These are phyloP conservation scores for Populus euphratica DNA, from an alignment of 345 rosid genomes.

Conservation along the genomic window DNA sequence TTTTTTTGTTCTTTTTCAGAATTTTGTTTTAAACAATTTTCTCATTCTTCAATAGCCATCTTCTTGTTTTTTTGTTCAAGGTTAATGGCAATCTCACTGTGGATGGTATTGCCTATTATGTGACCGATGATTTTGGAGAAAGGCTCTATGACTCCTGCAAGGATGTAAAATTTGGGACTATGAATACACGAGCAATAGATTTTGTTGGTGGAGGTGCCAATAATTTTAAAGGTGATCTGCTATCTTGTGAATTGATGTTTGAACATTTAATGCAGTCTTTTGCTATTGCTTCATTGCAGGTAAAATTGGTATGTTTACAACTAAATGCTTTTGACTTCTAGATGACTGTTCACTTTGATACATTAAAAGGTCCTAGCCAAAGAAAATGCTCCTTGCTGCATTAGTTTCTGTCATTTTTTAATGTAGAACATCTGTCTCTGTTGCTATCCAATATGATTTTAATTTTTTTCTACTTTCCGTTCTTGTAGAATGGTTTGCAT, in stretches of 20 bases:
- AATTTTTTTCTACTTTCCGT: background rate
- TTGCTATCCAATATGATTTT: background rate
- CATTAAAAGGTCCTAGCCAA: background rate
- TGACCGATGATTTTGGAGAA: conserved; percentile 20
- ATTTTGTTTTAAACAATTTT: background rate
- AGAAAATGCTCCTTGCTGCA: background rate
- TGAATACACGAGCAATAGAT: conserved; percentile 29
- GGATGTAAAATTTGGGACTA: conserved; percentile 29
- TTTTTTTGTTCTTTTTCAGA: background rate
- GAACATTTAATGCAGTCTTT: background rate
- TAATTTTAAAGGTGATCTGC: conserved; percentile 19
- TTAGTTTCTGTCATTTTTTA: background rate
- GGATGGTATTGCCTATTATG: conserved; percentile 27
- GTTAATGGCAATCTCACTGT: conserved; percentile 24
- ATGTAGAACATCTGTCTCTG: background rate
- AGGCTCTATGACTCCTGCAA: conserved; percentile 21
- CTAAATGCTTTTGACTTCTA: background rate
- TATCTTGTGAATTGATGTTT: background rate
- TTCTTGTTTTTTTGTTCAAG: conserved; percentile 4
- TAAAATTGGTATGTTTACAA: conserved; percentile 1
- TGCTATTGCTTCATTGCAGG: background rate
- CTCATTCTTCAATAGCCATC: background rate
- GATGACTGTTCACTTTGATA: background rate
- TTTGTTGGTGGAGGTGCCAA: conserved; percentile 30
- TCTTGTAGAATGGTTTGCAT: conserved; percentile 23